Conservation (phyloP, 2,329 filamentous ascomycete genomes). For the Endocalyx cinctus region DNA sequence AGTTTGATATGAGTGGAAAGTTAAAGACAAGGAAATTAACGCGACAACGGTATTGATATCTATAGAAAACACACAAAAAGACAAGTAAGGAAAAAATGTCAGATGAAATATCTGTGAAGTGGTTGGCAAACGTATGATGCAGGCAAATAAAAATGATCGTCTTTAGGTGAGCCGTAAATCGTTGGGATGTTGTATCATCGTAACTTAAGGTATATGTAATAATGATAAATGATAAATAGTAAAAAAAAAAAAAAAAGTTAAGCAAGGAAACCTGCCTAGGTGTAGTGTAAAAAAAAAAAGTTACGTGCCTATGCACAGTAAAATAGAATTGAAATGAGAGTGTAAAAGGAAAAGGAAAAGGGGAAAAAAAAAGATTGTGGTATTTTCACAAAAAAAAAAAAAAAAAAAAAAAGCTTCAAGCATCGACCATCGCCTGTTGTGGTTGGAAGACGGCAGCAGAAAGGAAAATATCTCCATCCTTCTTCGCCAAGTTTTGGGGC, state of each 20-base stretch:
- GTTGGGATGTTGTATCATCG: no score
- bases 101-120: background rate
- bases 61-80: constrained; percentile 2
- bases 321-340: constrained; percentile 5
- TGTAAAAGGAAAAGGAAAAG: background rate
- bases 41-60: constrained; percentile 4
- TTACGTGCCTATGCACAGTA: background rate
- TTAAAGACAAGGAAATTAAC: constrained; percentile 1
- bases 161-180: constrained; percentile 22
- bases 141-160: constrained; percentile 18
- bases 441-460: constrained; percentile 48
- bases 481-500: constrained; percentile 26
- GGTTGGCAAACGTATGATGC: no score
- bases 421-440: constrained; percentile 9
- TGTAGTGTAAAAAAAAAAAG: background rate
- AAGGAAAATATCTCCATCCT: constrained; percentile 37
- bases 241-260: constrained; percentile 6
- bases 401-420: constrained; percentile 6
- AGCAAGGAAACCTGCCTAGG: background rate
- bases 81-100: background rate
- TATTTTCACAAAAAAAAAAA: constrained; percentile 4
- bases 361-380: background rate
- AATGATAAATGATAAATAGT: constrained; percentile 3
- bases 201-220: constrained; percentile 10
- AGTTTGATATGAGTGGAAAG: no score